Evolutionary conservation across 306 rosid species (phyloP), one percentile per base, ranked within the genome.

Genomic region (Vigna radiata): DNA sequence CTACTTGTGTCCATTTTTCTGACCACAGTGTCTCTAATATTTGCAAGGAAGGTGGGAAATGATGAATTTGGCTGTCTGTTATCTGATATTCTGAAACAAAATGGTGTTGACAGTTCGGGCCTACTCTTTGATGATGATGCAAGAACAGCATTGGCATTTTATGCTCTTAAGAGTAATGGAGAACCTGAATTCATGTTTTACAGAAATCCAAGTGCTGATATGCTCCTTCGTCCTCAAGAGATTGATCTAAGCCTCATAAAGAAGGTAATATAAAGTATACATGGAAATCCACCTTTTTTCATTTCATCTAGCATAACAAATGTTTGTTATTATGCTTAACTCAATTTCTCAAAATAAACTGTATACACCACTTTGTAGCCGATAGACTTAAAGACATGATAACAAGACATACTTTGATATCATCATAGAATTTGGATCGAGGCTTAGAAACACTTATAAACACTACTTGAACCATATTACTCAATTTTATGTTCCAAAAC

Each of bases 41-140:
- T 79, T 74, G 47, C 68, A 71, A 64, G 58, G 8, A 70, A 76
- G 84, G 87, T 84, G 37, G 87, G 87, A 37, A 76, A 66, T 15
- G 87, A 80, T 53, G 88, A 85, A 72, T 78, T 85, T 81, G 86
- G 83, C 19, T 19, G 55, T 78, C 18, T 81, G 81, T 39, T 81
- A 43, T 44, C 72, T 12, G 85, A 81, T 50, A 78, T 81, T 81
- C 56, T 85, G 37, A 82, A 46, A 53, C 83, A 81, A 78, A 85
- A 81, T 64, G 78, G 83, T 47, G 83, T 85, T 75, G 79, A 81
- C 78, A 78, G 49, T 39, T 81, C 81, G 64, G 81, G 85, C 64
- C 7, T 85, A 29, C 69, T 74, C 33, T 74, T 77, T 70, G 81
- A 85, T 29, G 63, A 37, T 17, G 6, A 48, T 56, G 82, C 84